phyloP scores from a whole-genome alignment of 1,284 basidiomycete genomes.

The Hemileccinum hortonii region DNA sequence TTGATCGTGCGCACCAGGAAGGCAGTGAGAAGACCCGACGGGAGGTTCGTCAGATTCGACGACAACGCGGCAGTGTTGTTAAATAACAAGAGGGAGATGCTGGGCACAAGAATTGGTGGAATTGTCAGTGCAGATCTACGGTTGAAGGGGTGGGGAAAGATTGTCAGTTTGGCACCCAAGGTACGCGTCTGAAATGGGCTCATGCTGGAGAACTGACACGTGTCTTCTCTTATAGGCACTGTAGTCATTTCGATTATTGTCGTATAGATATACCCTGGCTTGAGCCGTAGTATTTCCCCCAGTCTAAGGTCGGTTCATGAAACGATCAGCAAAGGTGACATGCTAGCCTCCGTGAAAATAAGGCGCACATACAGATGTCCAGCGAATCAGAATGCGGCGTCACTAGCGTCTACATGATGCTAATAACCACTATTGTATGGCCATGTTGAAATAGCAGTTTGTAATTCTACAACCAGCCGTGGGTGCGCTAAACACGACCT shows the following conservation, averaged over 20 bases:
- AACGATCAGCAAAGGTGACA: too few relatives aligned
- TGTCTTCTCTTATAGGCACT: slow-evolving; percentile 14
- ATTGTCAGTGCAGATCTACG: slow-evolving; percentile 90
- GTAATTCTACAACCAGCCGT: too few relatives aligned
- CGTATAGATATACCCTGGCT: slow-evolving; percentile 18
- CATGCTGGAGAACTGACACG: neutral
- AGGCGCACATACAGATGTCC: too few relatives aligned
- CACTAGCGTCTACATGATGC: too few relatives aligned
- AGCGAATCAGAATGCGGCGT: too few relatives aligned
- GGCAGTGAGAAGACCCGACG: slow-evolving; percentile 81
- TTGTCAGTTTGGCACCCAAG: slow-evolving; percentile 89
- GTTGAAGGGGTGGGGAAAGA: slow-evolving; percentile 93
- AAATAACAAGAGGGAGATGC: slow-evolving; percentile 96
- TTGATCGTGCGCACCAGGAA: slow-evolving; percentile 93
- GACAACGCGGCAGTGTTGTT: slow-evolving; percentile 96
- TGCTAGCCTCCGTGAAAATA: too few relatives aligned
- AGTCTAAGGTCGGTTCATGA: too few relatives aligned
- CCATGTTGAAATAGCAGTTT: too few relatives aligned
- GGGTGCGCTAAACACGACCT: too few relatives aligned
- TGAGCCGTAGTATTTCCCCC: neutral
- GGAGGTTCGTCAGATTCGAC: slow-evolving; percentile 87
- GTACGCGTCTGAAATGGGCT: slow-evolving; percentile 43
- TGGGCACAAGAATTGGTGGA: slow-evolving; percentile 93
- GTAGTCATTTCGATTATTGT: slow-evolving; percentile 7
- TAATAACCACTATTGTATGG: too few relatives aligned